Base-by-base conservation (phyloP, 2,329 filamentous ascomycete genomes). In the Arthrobotrys pseudoclavata region DNA sequence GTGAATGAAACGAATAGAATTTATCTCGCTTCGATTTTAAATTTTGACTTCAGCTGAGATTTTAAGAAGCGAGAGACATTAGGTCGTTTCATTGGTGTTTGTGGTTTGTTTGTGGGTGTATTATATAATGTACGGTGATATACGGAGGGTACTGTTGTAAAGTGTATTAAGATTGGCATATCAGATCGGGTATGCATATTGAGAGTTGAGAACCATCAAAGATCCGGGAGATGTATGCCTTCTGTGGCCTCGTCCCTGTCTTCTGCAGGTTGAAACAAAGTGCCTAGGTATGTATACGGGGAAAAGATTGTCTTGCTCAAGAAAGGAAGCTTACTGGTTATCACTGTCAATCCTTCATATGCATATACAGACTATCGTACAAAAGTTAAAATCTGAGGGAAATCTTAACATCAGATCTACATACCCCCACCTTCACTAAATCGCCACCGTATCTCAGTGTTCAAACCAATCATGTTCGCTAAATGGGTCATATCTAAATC, bases 381-480 rank as follows among this genome's bases (percentile, higher is more conserved):
- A 40, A 15, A 15, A 4, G 13, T 40, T 40, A 1, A 3, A n/a
- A 40, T 40, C 37, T 12, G 37, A 40, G 15, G 13, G 5, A 45
- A 20, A 45, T 45, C 18, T 50, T 50, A 50, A 26, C 22, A 50
- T 50, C 22, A 20, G 47, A 50, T 50, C 20, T 50, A 26, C 26
- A 53, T 53, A 53, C 50, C 50, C 22, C 24, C 24, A 2, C 20
- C 22, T 52, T 12, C 13, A 15, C 9, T 24, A 24, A 42, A 42
- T 42, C 15, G 40, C 45, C 18, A 48, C 18, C 10, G 7, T 26
- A 26, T 29, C 50, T 22, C 26, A 9, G 50, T 31, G 24, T 31
- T 31, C 13, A 37, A 37, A 6, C 52, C 52, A 57, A 57, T 57
- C 18, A 37, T 57, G 31, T 34, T 57, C 52, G 52, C 29, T 57